These are phyloP conservation scores for Neotropicomus parvogracilis DNA, from an alignment of 1,284 basidiomycete genomes.

Conservation along the genomic window DNA sequence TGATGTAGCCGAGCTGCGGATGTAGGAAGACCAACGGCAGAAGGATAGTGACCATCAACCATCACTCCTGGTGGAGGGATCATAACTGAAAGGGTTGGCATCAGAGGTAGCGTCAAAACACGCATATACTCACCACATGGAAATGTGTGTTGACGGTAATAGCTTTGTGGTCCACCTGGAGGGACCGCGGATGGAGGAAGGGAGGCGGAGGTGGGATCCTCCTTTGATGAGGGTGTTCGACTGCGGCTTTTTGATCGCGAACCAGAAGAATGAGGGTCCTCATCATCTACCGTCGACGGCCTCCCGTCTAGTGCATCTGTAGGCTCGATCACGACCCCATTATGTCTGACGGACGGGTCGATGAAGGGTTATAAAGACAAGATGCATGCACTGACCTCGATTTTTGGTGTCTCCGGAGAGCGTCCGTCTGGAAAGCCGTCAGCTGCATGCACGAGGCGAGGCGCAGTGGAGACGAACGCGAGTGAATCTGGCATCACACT, in stretches of 20 bases:
- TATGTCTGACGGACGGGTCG: conserved; percentile 45
- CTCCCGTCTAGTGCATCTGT: conserved; percentile 33
- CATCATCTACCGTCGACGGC: conserved; percentile 37
- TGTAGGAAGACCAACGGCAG: conserved; percentile 44
- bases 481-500: conserved; percentile 74
- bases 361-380: conserved; percentile 5
- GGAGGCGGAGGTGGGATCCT: conserved; percentile 31
- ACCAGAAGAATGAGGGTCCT: conserved; percentile 38
- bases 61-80: conserved; percentile 34
- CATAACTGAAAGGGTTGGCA: conserved; percentile 14
- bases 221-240: conserved; percentile 45
- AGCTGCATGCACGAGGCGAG: conserved; percentile 10
- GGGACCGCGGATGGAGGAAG: conserved; percentile 32
- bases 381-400: conserved; percentile 48
- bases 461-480: conserved; percentile 46
- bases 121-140: conserved; percentile 30
- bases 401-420: conserved; percentile 58
- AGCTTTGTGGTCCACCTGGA: conserved; percentile 45
- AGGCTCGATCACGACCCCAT: conserved; percentile 62
- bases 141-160: conserved; percentile 61
- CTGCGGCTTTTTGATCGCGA: conserved; percentile 50
- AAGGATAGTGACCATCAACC: conserved; percentile 35
- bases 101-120: neutral
- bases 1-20: conserved; percentile 48
- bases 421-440: conserved; percentile 46